These are phyloP conservation scores for Fomitiporia mediterranea DNA, from an alignment of 1,284 basidiomycete genomes.

Conservation along the genomic window DNA sequence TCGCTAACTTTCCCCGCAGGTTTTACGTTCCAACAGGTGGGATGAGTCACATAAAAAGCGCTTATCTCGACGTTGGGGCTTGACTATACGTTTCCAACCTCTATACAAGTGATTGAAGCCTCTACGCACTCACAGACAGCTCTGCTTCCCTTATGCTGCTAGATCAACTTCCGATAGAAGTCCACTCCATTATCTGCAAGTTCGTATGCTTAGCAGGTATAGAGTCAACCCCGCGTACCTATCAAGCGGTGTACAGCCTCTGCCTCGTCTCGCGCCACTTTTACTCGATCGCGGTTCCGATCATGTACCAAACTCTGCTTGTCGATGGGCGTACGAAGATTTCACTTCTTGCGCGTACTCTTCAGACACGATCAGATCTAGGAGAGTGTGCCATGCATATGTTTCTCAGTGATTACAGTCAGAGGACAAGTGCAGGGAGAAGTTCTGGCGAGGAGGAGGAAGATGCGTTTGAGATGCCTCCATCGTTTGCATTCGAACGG, in stretches of 20 bases:
- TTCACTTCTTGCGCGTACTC: slow-evolving; percentile 6
- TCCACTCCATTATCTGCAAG: slow-evolving; percentile 5
- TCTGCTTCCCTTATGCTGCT: not conserved
- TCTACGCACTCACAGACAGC: not conserved
- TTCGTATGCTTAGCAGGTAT: slow-evolving; percentile 3
- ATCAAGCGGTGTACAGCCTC: slow-evolving; percentile 1
- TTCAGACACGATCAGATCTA: slow-evolving; percentile 6
- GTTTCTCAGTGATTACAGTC: slow-evolving; percentile 9
- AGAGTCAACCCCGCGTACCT: not conserved
- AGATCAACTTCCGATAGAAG: slow-evolving; percentile 3
- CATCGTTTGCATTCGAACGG: slow-evolving; percentile 12
- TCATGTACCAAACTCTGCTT: slow-evolving; percentile 10
- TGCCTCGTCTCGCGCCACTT: slow-evolving; percentile 15
- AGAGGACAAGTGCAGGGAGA: not conserved
- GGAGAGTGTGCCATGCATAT: not conserved
- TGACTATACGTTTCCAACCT: too few relatives aligned
- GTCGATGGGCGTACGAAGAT: slow-evolving; percentile 4
- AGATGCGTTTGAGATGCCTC: slow-evolving; percentile 8
- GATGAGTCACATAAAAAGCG: not conserved
- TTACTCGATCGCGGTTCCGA: not conserved
- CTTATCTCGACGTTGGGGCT: too few relatives aligned
- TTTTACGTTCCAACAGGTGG: not conserved
- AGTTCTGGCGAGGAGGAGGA: slow-evolving; percentile 9
- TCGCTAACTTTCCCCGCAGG: not conserved
- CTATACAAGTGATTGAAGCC: not conserved